Percentiles rank a stretch among this genome's conserved stretches.
phyloP scores from a whole-genome alignment of 805 yeast genomes.

The Cyberlindnera maritima region DNA sequence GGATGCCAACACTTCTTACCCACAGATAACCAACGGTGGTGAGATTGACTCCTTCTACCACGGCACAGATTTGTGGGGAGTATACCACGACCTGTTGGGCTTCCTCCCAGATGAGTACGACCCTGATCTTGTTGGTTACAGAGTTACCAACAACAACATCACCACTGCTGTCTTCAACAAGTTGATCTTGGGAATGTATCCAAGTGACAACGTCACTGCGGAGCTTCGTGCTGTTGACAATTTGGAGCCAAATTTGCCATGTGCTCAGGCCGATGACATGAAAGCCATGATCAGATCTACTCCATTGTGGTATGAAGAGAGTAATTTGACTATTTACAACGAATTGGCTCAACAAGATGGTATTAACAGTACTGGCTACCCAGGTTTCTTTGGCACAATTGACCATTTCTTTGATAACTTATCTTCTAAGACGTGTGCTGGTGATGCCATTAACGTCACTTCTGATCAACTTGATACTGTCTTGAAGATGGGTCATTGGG shows the following conservation, averaged over 20 bases:
- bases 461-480: slow-evolving; percentile 35
- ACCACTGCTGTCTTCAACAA: slow-evolving; percentile 40
- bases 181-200: slow-evolving; percentile 37
- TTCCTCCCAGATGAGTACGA: slow-evolving; percentile 36
- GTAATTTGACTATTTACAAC: slow-evolving; percentile 28
- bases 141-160: slow-evolving; percentile 38
- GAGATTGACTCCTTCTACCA: slow-evolving; percentile 37
- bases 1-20: slow-evolving; percentile 31
- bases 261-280: slow-evolving; percentile 32
- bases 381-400: slow-evolving; percentile 31
- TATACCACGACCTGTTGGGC: slow-evolving; percentile 34
- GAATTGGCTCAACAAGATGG: slow-evolving; percentile 27
- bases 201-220: slow-evolving; percentile 30
- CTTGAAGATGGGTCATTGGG: slow-evolving; percentile 42
- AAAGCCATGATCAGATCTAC: slow-evolving; percentile 27
- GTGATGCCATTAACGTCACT: slow-evolving; percentile 33
- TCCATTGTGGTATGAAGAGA: slow-evolving; percentile 36
- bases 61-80: slow-evolving; percentile 36
- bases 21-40: slow-evolving; percentile 40
- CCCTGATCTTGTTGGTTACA: slow-evolving; percentile 28
- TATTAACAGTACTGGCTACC: slow-evolving; percentile 18
- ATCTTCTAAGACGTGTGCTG: slow-evolving; percentile 38
- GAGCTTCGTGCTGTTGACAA: slow-evolving; percentile 36
- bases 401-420: slow-evolving; percentile 44
- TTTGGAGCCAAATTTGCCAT: slow-evolving; percentile 35